Evolutionary conservation across 352 stramenopile genomes (phyloP).

Genomic region (Phytophthora capsici): DNA sequence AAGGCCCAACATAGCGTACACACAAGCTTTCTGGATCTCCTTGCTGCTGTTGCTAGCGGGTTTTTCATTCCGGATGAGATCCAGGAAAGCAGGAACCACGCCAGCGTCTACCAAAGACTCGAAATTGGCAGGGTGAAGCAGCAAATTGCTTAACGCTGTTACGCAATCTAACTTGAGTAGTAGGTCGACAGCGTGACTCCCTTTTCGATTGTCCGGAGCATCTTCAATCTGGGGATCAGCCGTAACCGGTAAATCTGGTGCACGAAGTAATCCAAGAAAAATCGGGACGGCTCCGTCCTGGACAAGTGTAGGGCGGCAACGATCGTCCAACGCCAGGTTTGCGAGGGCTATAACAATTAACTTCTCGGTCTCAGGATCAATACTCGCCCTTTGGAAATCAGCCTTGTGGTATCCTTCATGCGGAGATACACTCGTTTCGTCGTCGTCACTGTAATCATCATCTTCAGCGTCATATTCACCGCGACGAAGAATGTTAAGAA

Average conservation of each 20-base stretch:
- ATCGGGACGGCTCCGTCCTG: slow-evolving; percentile 64
- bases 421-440: slow-evolving; percentile 3
- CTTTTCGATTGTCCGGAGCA: slow-evolving; percentile 15
- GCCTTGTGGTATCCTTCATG: not conserved
- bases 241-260: slow-evolving; percentile 8
- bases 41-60: slow-evolving; percentile 42
- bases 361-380: slow-evolving; percentile 76
- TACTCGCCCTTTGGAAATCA: not conserved
- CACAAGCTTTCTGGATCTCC: slow-evolving; percentile 78
- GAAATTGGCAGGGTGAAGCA: slow-evolving; percentile 85
- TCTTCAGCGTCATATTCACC: slow-evolving; percentile 13
- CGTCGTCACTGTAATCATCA: slow-evolving; percentile 37
- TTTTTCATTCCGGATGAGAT: slow-evolving; percentile 54
- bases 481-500: slow-evolving; percentile 51
- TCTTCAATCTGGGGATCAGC: slow-evolving; percentile 15
- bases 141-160: slow-evolving; percentile 81
- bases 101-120: slow-evolving; percentile 76
- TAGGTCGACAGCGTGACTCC: slow-evolving; percentile 34
- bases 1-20: slow-evolving; percentile 81
- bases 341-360: slow-evolving; percentile 67
- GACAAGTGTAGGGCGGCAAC: slow-evolving; percentile 64
- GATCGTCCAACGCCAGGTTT: slow-evolving; percentile 79
- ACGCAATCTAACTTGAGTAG: slow-evolving; percentile 84
- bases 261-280: slow-evolving; percentile 59
- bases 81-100: slow-evolving; percentile 72